Evolutionary conservation across 2,329 filamentous ascomycete genomes (phyloP).

Genomic region (Pyricularia sp.): DNA sequence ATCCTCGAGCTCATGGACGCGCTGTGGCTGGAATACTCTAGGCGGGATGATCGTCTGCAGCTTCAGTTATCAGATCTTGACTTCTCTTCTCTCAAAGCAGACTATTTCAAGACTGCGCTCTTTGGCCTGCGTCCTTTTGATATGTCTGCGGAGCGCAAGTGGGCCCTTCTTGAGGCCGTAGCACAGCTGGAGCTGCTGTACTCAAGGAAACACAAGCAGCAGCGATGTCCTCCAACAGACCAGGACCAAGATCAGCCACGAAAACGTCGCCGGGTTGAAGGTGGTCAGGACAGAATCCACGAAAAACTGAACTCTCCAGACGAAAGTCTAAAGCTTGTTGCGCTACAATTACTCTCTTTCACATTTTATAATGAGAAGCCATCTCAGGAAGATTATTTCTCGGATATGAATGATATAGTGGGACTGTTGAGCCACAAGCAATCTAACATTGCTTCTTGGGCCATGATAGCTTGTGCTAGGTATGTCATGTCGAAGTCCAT

Average conservation of each 20-base stretch:
- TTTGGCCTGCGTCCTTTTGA: slow-evolving; percentile 43
- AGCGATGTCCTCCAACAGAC: slow-evolving; percentile 7
- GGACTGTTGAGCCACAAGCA: slow-evolving; percentile 57
- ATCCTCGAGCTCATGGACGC: slow-evolving; percentile 56
- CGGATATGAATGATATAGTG: slow-evolving; percentile 40
- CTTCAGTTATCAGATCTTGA: slow-evolving; percentile 67
- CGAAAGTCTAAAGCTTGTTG: slow-evolving; percentile 31
- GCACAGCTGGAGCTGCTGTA: slow-evolving; percentile 42
- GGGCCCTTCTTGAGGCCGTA: slow-evolving; percentile 46
- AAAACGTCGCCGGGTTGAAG: slow-evolving; percentile 35
- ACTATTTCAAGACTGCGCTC: slow-evolving; percentile 32
- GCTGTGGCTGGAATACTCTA: slow-evolving; percentile 68
- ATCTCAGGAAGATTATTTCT: slow-evolving; percentile 36
- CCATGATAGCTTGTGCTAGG: slow-evolving; percentile 71
- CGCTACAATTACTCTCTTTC: slow-evolving; percentile 46
- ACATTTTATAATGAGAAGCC: slow-evolving; percentile 28
- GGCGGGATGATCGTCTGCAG: slow-evolving; percentile 54
- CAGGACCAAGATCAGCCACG: slow-evolving; percentile 32
- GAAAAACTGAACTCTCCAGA: slow-evolving; percentile 34
- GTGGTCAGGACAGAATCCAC: slow-evolving; percentile 30
- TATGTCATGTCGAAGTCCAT: slow-evolving; percentile 23
- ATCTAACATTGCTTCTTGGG: slow-evolving; percentile 57
- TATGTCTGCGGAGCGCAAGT: slow-evolving; percentile 42
- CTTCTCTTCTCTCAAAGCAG: slow-evolving; percentile 34
- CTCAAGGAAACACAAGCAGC: slow-evolving; percentile 15